Evolutionary conservation across 1,139 yeast genomes (phyloP), one percentile per base, ranked within the genome.

Genomic region (Taphrina sp.): DNA sequence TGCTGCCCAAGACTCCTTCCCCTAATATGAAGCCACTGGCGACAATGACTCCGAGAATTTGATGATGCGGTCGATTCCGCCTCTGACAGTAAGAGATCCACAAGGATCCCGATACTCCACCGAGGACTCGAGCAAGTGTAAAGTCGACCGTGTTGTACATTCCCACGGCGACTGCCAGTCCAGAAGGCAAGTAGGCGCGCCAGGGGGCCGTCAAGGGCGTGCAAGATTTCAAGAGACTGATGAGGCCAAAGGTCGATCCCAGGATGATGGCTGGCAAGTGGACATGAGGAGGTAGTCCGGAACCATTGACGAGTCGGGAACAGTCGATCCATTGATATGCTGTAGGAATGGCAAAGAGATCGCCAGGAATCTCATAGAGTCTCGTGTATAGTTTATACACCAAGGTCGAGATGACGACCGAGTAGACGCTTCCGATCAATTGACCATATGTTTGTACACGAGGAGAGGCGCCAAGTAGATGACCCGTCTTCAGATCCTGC

Each of bases 301-400:
- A 78, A 0, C 98, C 98, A 0, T 94, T 87, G 14, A 92, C 96
- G 43, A 92, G 74, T 59, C 98, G 74, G 0, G 96, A 88, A 68
- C 97, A 89, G 68, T 92, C 98, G 52, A 92, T 83, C 98, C 98
- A 92, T 17, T 92, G 87, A 3, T 88, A 80, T 0, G 97, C 96
- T 0, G 98, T 92, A 2, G 98, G 98, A 37, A 92, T 81, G 59
- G 96, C 75, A 68, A 87, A 92, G 55, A 81, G 74, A 19, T 77
- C 73, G 53, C 86, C 88, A 0, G 98, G 98, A 35, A 92, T 87
- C 34, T 80, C 80, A 70, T 92, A 92, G 5, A 89, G 88, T 2
- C 76, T 63, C 65, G 86, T 85, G 76, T 92, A 92, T 19, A 87
- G 78, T 58, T 80, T 77, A 75, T 92, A 92, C 79, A 92, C 87